Percentiles rank a stretch among this genome's conserved stretches.
Conservation (phyloP, 2,329 filamentous ascomycete species). For the Nemania abortiva region DNA sequence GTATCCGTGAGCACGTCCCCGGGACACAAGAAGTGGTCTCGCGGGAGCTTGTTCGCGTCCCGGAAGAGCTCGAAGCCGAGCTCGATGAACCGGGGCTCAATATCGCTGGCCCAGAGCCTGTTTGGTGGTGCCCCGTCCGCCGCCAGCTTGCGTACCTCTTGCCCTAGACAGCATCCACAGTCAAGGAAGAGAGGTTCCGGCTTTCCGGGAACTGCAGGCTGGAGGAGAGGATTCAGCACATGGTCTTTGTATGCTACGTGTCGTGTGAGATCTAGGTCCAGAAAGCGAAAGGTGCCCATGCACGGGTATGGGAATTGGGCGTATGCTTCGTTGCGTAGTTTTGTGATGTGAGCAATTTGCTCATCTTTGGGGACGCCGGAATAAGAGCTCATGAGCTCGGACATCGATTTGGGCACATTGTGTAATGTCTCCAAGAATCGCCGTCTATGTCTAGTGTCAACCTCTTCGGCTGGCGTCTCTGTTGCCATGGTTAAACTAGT, state of each 20-base stretch:
- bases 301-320: conserved; percentile 55
- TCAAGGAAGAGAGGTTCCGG: conserved; percentile 54
- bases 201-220: conserved; percentile 44
- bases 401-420: conserved; percentile 38
- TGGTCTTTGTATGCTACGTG: conserved; percentile 44
- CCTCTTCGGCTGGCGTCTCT: not conserved
- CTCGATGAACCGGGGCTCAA: conserved; percentile 54
- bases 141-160: conserved; percentile 58
- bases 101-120: conserved; percentile 53
- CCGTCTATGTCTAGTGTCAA: not conserved
- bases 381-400: conserved; percentile 42
- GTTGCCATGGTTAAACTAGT: conserved; percentile 11
- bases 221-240: conserved; percentile 50
- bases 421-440: conserved; percentile 37
- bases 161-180: conserved; percentile 58
- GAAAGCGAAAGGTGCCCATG: conserved; percentile 58
- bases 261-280: conserved; percentile 55
- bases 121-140: conserved; percentile 51
- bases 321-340: conserved; percentile 45
- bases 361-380: conserved; percentile 37
- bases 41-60: conserved; percentile 51
- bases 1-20: conserved; percentile 46
- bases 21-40: conserved; percentile 54
- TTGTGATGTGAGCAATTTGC: conserved; percentile 44
- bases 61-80: conserved; percentile 57